Percentiles rank a stretch among this genome's conserved stretches.
These are phyloP conservation scores for Penicillium roqueforti DNA, from an alignment of 495 filamentous ascomycete genomes.

Conservation along the genomic window DNA sequence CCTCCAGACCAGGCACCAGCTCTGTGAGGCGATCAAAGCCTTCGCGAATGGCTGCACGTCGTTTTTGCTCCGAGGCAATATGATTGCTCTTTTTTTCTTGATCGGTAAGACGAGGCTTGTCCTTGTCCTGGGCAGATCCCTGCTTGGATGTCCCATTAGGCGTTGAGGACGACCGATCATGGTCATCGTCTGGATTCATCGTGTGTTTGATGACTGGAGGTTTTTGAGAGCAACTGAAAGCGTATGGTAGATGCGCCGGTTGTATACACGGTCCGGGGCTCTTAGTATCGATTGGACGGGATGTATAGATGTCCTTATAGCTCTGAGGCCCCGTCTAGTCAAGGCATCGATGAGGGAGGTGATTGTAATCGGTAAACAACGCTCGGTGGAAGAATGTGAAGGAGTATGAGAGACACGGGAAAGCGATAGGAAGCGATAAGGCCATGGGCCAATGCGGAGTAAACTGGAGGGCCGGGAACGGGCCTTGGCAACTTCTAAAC, in stretches of 20 bases:
- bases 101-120: slow-evolving; percentile 75
- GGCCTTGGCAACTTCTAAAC: slow-evolving; percentile 27
- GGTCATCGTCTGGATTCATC: slow-evolving; percentile 31
- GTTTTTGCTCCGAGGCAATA: slow-evolving; percentile 85
- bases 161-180: slow-evolving; percentile 43
- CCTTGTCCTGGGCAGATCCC: slow-evolving; percentile 46
- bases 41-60: slow-evolving; percentile 76
- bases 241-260: slow-evolving; percentile 20
- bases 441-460: slow-evolving; percentile 24
- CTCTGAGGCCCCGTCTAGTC: not conserved
- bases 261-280: not conserved
- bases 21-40: slow-evolving; percentile 83
- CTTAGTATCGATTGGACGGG: not conserved
- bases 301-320: not conserved
- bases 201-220: slow-evolving; percentile 18
- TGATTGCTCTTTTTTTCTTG: slow-evolving; percentile 90
- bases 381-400: slow-evolving; percentile 4
- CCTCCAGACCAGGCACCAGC: slow-evolving; percentile 76
- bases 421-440: slow-evolving; percentile 18
- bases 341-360: not conserved
- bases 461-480: slow-evolving; percentile 7
- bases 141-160: slow-evolving; percentile 58
- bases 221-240: slow-evolving; percentile 14
- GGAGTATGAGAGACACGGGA: not conserved
- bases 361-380: not conserved